These are phyloP conservation scores for Podospora australis DNA, from an alignment of 495 filamentous ascomycete species.

Conservation along the genomic window DNA sequence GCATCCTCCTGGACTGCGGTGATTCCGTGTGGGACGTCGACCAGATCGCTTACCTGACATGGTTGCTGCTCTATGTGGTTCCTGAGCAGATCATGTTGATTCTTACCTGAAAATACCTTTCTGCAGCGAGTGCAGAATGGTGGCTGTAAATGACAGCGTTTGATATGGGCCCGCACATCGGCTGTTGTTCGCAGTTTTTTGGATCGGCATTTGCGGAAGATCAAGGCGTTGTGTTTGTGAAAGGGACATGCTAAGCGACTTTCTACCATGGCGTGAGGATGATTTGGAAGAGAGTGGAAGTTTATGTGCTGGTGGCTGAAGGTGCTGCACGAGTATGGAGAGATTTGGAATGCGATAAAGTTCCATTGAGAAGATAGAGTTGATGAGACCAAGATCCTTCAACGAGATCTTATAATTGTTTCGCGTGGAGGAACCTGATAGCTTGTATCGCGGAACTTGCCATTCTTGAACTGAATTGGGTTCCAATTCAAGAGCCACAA, in stretches of 20 bases:
- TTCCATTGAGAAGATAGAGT: background rate
- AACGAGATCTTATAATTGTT: no score
- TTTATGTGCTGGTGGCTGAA: background rate
- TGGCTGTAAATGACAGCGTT: background rate
- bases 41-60: no score
- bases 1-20: no score
- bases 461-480: no score
- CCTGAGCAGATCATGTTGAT: no score
- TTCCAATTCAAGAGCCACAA: no score
- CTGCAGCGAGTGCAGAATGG: background rate
- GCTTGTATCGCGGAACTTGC: no score
- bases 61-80: no score
- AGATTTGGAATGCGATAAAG: background rate
- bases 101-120: no score
- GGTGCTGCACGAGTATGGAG: background rate
- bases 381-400: background rate
- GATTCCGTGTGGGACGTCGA: no score
- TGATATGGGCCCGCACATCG: background rate
- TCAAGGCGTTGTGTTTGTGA: background rate
- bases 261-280: background rate
- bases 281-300: background rate
- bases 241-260: background rate
- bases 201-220: background rate
- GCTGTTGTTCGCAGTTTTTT: background rate
- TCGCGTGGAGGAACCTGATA: no score